Percentiles rank a stretch among this genome's conserved stretches.
Conservation (phyloP, 805 yeast genomes). For the Sungouiozyma ichnusensis region DNA sequence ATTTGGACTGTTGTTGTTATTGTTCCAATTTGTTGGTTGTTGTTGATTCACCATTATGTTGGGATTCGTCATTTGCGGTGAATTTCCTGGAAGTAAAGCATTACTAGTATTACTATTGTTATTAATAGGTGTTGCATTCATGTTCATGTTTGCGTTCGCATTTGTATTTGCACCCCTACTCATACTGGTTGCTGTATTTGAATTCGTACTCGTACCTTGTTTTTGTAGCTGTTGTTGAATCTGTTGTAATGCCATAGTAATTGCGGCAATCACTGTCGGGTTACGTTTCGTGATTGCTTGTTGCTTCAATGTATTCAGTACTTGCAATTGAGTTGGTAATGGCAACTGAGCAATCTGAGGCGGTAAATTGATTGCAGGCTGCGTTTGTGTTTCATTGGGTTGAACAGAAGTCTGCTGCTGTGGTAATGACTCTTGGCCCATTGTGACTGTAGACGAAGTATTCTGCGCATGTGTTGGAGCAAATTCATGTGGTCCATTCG, state of each 20-base stretch:
- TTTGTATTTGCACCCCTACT: not conserved
- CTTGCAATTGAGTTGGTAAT: constrained; percentile 25
- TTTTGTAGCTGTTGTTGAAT: constrained; percentile 20
- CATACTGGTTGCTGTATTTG: constrained; percentile 6
- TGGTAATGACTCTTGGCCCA: not conserved
- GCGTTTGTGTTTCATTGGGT: not conserved
- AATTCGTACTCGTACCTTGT: constrained; percentile 7
- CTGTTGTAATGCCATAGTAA: constrained; percentile 24
- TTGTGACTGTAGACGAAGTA: not conserved
- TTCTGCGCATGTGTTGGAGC: constrained; percentile 1
- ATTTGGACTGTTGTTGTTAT: not conserved
- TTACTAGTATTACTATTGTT: not conserved
- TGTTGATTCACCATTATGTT: constrained; percentile 3
- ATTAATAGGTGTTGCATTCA: not conserved
- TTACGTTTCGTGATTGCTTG: constrained; percentile 27
- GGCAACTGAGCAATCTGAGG: constrained; percentile 29
- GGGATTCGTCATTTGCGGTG: not conserved
- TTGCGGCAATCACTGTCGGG: constrained; percentile 22
- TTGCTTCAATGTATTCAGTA: constrained; percentile 22
- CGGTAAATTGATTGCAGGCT: constrained; percentile 19
- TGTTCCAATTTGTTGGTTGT: constrained; percentile 3
- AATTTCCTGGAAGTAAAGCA: not conserved
- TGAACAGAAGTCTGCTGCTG: not conserved
- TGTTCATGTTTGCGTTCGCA: constrained; percentile 3
- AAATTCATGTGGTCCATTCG: not conserved